Evolutionary conservation across 1,284 basidiomycete species (phyloP), one percentile per base, ranked within the genome.

Genomic region (Serendipita sp.): DNA sequence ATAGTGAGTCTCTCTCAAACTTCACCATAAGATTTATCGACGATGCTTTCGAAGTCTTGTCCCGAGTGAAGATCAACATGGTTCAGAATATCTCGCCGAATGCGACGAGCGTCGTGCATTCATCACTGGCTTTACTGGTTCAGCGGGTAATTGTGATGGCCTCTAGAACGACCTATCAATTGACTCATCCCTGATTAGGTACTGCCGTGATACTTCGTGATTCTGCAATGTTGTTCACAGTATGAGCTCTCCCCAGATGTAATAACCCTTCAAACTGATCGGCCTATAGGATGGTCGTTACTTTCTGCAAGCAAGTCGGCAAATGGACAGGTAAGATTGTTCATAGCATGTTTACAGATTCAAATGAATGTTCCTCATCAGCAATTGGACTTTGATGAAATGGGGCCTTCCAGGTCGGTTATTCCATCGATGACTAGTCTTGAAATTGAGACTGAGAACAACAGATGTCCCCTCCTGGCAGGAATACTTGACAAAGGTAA

Each of bases 351-450:
- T 29, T 15, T 26, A 26, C 8, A 22, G 22, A n/a, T 17, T 10
- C 32, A n/a, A 10, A 17, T 30, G 22, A 58, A n/a, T 35, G 30
- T 10, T n/a, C n/a, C 15, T 6, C 53, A 8, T 43, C 38, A 88
- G 84, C 61, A 93, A 94, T 67, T 98, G 94, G 94, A 88, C 80
- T 1, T 75, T 98, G 69, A 93, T 95, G 90, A 95, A 91, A 72
- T 84, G 89, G 68, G 94, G 93, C 3, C 71, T 91, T 34, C 82
- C 83, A 73, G 84, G 88, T 85, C 64, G 66, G 62, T 67, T 15
- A 15, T 2, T 26, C 38, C n/a, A 17, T 26, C 60, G 43, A 12
- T 3, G 32, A 32, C 10, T n/a, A 64, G 45, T 41, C 49, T 49
- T 1, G 3, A n/a, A 34, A 67, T 63, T 35, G 22, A 35, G 29